A percentile compares a stretch with the other conserved stretches of the same genome.
Evolutionary conservation across 371 early-diverging fungal genomes (phyloP).

Genomic region (Rhizopus delemar): DNA sequence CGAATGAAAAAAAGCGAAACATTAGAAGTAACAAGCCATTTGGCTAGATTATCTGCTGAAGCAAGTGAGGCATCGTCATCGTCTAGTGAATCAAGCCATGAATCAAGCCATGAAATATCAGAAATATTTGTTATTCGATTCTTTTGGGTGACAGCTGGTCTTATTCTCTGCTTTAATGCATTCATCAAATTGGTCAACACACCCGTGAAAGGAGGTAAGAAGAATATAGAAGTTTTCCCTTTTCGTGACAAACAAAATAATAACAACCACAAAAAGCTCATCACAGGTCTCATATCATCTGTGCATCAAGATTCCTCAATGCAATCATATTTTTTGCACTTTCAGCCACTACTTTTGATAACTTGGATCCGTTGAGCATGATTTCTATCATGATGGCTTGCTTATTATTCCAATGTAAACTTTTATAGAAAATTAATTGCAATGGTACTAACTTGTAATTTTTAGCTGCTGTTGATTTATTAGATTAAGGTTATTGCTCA

Average conservation of each 20-base stretch:
- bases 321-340: slow-evolving; percentile 54
- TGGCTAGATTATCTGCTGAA: not conserved
- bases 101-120: not conserved
- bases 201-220: slow-evolving; percentile 38
- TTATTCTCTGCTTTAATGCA: slow-evolving; percentile 45
- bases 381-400: slow-evolving; percentile 54
- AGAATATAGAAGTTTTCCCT: not conserved
- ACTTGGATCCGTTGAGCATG: slow-evolving; percentile 46
- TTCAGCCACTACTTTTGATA: slow-evolving; percentile 37
- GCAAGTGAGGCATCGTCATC: slow-evolving; percentile 1
- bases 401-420: slow-evolving; percentile 48
- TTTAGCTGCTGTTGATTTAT: slow-evolving; percentile 39
- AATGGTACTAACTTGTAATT: not conserved
- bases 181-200: slow-evolving; percentile 47
- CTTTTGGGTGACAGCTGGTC: slow-evolving; percentile 48
- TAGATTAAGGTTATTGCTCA: slow-evolving; percentile 30
- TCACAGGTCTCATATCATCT: slow-evolving; percentile 44
- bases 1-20: not conserved
- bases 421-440: too few species aligned
- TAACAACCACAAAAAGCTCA: slow-evolving; percentile 27
- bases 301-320: slow-evolving; percentile 48
- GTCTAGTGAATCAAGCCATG: not conserved
- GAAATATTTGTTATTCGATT: slow-evolving; percentile 32
- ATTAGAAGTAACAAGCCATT: slow-evolving; percentile 14
- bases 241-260: not conserved